Base-by-base conservation (phyloP, 441 rosid genomes). In the Croton laevigatus region DNA sequence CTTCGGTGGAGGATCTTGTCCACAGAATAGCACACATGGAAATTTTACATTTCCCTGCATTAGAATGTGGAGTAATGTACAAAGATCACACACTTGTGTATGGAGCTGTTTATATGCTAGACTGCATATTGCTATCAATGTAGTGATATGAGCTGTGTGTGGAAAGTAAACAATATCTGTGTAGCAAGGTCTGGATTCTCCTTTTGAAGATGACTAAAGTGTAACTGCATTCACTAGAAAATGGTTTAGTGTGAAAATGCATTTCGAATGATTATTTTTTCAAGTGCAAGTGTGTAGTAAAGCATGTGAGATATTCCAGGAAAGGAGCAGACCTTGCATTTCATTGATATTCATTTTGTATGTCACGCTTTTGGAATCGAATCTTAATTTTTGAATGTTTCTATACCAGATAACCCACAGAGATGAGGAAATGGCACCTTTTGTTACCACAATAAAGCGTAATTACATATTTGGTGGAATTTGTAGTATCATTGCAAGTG, bases 351-450 rank as follows among this genome's bases (percentile, higher is more conserved):
- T 64, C 40, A 6, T 22, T 16, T 13, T 57, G 16, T 34, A 16
- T 48, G 17, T 0, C 22, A 38, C 12, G 8, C 38, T 11, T 5
- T 32, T 64, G 51, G 59, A 69, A 53, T 64, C 37, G 42, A 57
- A 55, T n/a, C 46, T 60, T 55, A 62, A 0, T 2, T 20, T 16
- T 57, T 10, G 36, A n/a, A 6, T 48, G 8, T 49, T 19, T 70
- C 19, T 60, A 27, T 72, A 57, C 48, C 40, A 96, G 98, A 91
- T 96, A 80, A 91, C 97, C 16, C 91, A 91, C 42, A 83, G 97
- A 81, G 99, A 96, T 54, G 99, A 96, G 74, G 97, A 88, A 81
- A 90, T 93, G 87, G 89, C 94, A n/a, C 98, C 96, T 76, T 96
- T 90, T 80, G 83, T 93, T 70, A 81, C 91, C 0, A 85, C 77